Percentiles rank a stretch among this genome's conserved stretches.
Conservation (phyloP, 192 early-diverging fungal genomes). For the Diversispora eburnea region DNA sequence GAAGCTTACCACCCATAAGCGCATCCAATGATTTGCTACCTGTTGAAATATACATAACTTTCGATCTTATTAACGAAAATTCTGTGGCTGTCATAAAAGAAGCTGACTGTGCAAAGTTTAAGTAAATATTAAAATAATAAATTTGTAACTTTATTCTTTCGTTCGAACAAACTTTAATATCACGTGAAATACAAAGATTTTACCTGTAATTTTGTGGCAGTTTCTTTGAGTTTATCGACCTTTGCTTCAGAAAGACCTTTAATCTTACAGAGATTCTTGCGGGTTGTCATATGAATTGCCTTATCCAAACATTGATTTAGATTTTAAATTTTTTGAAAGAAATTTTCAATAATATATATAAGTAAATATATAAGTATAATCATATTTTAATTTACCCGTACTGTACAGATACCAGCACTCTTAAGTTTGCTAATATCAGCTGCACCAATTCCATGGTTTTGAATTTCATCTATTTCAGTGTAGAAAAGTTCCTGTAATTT, state of each 20-base stretch:
- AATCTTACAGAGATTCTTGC: slow-evolving; percentile 59
- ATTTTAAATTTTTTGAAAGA: background rate
- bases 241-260: slow-evolving; percentile 83
- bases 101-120: slow-evolving; percentile 29
- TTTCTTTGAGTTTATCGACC: slow-evolving; percentile 85
- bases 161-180: background rate
- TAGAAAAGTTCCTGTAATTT: slow-evolving; percentile 35
- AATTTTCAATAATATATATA: background rate
- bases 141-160: background rate
- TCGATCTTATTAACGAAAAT: slow-evolving; percentile 48
- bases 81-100: slow-evolving; percentile 71
- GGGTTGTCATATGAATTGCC: slow-evolving; percentile 75
- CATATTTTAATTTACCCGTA: slow-evolving; percentile 46
- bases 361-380: background rate
- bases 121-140: background rate
- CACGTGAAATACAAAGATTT: background rate
- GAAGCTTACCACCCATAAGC: slow-evolving; percentile 57
- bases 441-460: slow-evolving; percentile 67
- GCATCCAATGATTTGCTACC: slow-evolving; percentile 76
- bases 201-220: slow-evolving; percentile 59
- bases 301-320: slow-evolving; percentile 23
- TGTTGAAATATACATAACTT: slow-evolving; percentile 67
- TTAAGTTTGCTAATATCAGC: slow-evolving; percentile 83
- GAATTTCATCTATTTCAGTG: slow-evolving; percentile 50
- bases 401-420: slow-evolving; percentile 68